phyloP scores from a whole-genome alignment of 805 yeast species.

The Candida quercuum region DNA sequence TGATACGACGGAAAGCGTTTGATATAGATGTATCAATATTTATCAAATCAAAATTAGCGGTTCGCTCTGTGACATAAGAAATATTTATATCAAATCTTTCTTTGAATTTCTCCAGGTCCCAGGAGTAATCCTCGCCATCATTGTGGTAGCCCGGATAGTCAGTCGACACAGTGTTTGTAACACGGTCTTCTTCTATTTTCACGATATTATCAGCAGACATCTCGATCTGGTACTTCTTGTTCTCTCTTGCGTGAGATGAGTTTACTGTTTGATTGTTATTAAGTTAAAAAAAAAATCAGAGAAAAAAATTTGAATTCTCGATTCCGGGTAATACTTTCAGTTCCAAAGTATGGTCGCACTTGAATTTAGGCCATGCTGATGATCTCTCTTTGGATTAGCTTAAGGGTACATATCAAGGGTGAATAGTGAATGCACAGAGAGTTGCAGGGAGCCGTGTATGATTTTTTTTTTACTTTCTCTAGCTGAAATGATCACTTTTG shows the following conservation, averaged over 20 bases:
- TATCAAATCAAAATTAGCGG: conserved; percentile 80
- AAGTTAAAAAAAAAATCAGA: not conserved
- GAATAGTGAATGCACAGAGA: too few relatives aligned
- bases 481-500: too few relatives aligned
- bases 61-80: conserved; percentile 57
- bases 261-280: not conserved
- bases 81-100: conserved; percentile 61
- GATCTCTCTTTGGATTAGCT: too few relatives aligned
- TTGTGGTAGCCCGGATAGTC: conserved; percentile 87
- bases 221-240: not conserved
- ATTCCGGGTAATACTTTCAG: conserved; percentile 1
- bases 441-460: too few relatives aligned
- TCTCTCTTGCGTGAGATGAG: conserved; percentile 1
- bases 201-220: conserved; percentile 50
- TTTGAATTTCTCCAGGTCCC: conserved; percentile 83
- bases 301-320: not conserved
- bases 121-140: conserved; percentile 57
- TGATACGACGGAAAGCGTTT: conserved; percentile 93
- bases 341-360: too few relatives aligned
- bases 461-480: too few relatives aligned
- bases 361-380: too few relatives aligned
- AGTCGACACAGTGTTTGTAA: conserved; percentile 80
- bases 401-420: too few relatives aligned
- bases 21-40: conserved; percentile 89
- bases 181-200: conserved; percentile 86